Conservation (phyloP, 140 eudicot genomes). For the Anethum foeniculum region DNA sequence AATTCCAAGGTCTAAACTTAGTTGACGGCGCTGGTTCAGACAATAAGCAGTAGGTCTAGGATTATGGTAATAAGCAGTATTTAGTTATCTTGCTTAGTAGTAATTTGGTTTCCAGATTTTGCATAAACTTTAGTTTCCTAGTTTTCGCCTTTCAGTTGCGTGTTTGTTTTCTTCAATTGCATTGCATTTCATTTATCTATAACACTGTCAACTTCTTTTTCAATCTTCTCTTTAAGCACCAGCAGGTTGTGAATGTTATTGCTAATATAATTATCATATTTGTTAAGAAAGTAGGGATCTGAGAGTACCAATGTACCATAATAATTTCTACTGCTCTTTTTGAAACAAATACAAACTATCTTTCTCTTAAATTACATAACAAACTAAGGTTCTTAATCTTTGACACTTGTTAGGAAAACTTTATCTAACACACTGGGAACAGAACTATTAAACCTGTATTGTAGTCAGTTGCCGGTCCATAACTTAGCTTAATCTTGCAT, state of each 20-base stretch:
- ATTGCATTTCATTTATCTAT: neutral
- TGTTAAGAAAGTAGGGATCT: neutral
- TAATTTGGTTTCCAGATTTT: neutral
- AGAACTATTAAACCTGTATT: no score
- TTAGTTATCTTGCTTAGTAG: neutral
- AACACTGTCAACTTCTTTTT: neutral
- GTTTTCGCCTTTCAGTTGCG: neutral
- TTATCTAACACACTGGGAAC: no score
- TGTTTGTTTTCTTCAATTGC: neutral
- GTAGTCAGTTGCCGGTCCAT: no score
- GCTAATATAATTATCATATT: neutral
- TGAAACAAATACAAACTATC: no score
- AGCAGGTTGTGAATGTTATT: no score
- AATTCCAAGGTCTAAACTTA: neutral
- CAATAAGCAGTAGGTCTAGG: neutral
- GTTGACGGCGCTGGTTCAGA: neutral
- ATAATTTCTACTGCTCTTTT: no score
- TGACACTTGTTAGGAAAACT: no score
- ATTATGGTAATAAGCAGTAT: constrained; percentile 2
- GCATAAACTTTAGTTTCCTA: neutral
- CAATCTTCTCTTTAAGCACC: neutral
- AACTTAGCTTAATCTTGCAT: no score
- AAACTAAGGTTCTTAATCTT: neutral
- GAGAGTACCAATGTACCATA: no score
- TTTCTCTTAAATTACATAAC: no score